Evolutionary conservation across 257 asterid genomes (phyloP).

Genomic region (Nicotiana tomentosiformis): DNA sequence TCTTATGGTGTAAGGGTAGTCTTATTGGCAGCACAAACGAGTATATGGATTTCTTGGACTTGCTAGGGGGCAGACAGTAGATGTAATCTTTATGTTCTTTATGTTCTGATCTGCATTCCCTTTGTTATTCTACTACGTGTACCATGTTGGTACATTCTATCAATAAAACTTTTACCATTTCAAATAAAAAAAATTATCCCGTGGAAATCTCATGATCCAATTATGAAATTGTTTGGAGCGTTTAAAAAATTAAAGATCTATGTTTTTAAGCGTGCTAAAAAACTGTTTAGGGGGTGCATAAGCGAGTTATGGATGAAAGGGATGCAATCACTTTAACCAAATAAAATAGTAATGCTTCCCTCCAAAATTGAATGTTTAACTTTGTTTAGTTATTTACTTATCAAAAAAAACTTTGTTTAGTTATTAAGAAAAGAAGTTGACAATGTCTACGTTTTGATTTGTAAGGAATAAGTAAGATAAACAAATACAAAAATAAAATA

Average conservation of each 20-base stretch:
- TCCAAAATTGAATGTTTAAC: neutral
- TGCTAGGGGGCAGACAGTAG: too few relatives aligned
- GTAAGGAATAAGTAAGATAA: neutral
- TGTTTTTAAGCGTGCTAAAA: neutral
- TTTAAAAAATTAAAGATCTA: neutral
- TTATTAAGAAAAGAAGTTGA: neutral
- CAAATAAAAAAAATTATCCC: neutral
- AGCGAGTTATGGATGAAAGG: neutral
- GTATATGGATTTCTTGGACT: too few relatives aligned
- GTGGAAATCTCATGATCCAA: neutral
- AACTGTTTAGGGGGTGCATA: neutral
- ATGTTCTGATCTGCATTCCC: too few relatives aligned
- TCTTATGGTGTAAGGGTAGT: too few relatives aligned
- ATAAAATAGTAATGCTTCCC: neutral
- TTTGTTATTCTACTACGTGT: too few relatives aligned
- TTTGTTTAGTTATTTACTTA: neutral
- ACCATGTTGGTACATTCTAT: too few relatives aligned
- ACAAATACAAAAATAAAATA: neutral
- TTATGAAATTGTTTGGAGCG: neutral
- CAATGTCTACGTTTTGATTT: neutral
- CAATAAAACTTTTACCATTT: too few relatives aligned
- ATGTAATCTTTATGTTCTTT: too few relatives aligned
- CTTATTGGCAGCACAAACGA: too few relatives aligned
- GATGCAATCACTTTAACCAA: neutral
- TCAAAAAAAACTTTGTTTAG: neutral